phyloP scores from a whole-genome alignment of 805 yeast species.

The Barnettozyma californica region DNA sequence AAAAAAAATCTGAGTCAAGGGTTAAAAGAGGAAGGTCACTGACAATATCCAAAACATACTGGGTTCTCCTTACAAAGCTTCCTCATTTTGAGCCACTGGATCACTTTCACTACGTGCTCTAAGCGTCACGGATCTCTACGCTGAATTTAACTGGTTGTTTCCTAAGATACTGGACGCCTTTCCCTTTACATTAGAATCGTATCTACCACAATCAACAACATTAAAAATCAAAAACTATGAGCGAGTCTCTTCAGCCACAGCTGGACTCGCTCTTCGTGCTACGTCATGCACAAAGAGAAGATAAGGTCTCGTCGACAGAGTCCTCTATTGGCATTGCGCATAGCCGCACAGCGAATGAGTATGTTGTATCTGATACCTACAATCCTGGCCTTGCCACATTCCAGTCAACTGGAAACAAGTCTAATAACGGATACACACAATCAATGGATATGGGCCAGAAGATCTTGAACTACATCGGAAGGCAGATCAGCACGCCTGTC shows the following conservation, averaged over 20 bases:
- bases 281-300: constrained; percentile 26
- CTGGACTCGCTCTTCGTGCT: constrained; percentile 25
- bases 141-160: not conserved
- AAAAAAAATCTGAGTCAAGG: not conserved
- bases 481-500: constrained; percentile 12
- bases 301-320: constrained; percentile 23
- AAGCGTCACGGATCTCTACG: not conserved
- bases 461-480: constrained; percentile 17
- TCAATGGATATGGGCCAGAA: constrained; percentile 22
- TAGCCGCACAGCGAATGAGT: constrained; percentile 4
- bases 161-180: not conserved
- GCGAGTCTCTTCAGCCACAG: not conserved
- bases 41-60: no score
- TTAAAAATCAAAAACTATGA: not conserved
- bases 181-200: not conserved
- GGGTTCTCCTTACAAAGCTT: not conserved
- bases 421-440: constrained; percentile 26
- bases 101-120: not conserved
- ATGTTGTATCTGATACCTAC: constrained; percentile 17
- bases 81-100: not conserved
- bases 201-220: not conserved
- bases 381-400: constrained; percentile 26
- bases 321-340: constrained; percentile 22
- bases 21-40: not conserved
- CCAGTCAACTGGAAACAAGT: constrained; percentile 22